A percentile compares a stretch with the other conserved stretches of the same genome.
phyloP scores from a whole-genome alignment of 495 filamentous ascomycete genomes.

The Bathelium albidoporum region DNA sequence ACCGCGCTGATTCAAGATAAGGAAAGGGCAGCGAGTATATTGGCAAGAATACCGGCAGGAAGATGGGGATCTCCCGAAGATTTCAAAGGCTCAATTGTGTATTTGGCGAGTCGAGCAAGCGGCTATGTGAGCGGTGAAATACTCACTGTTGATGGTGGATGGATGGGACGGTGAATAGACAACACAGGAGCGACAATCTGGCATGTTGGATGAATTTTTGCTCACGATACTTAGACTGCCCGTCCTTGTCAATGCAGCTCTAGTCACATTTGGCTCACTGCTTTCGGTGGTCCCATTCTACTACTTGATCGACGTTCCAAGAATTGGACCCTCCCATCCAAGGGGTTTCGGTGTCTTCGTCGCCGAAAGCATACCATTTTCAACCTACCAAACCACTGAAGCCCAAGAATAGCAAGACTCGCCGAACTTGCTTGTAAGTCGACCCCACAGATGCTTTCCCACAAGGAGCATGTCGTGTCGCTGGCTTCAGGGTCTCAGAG shows the following conservation, averaged over 20 bases:
- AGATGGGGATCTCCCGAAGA: constrained; percentile 83
- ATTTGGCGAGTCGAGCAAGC: constrained; percentile 63
- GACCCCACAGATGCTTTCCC: not conserved
- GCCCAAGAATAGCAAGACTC: not conserved
- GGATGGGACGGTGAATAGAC: constrained; percentile 80
- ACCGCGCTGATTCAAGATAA: constrained; percentile 64
- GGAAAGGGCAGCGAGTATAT: constrained; percentile 58
- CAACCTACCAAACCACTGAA: not conserved
- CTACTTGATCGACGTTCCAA: too few species aligned
- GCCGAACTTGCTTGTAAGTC: not conserved
- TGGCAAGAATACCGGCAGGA: constrained; percentile 73
- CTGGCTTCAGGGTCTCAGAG: not conserved
- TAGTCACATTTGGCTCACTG: too few species aligned
- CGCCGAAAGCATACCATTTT: not conserved
- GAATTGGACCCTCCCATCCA: too few species aligned
- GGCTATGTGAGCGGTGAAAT: constrained; percentile 74
- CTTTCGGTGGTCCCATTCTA: too few species aligned
- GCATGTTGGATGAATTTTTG: too few species aligned
- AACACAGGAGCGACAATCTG: too few species aligned
- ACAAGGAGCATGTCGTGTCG: not conserved
- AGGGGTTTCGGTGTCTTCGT: not conserved
- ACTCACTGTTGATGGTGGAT: constrained; percentile 79
- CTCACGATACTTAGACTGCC: too few species aligned
- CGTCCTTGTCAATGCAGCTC: too few species aligned
- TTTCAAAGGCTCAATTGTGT: constrained; percentile 77